Evolutionary conservation across 192 early-diverging fungal genomes (phyloP), one percentile per base, ranked within the genome.

Genomic region (Powellomyces hirtus): DNA sequence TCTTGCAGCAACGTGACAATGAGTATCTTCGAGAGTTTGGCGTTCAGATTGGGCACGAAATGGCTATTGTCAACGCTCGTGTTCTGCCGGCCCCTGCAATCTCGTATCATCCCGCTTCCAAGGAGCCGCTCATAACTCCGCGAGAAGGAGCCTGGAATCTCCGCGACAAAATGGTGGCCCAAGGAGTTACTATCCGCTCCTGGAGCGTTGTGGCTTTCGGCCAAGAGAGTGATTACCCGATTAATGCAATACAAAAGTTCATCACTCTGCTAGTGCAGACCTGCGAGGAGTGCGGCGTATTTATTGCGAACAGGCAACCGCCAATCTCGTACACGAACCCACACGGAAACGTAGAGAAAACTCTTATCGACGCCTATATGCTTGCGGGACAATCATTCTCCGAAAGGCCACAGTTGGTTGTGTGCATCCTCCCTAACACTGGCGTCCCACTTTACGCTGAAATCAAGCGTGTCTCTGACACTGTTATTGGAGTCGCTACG

Each of bases 401-500:
- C 49, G 79, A 77, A 22, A 64, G 84, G 10, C 91, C 93, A 3
- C 91, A 97, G 72, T 62, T 97, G n/a, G 75, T 97, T 42, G 68
- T 96, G 6, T 91, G 92, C 66, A 74, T 97, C 50, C 73, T 97
- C 56, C 90, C 90, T 33, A 89, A 86, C 72, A 93, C 90, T 35
- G 90, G 86, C 61, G 83, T 89, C 55, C 84, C 86, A 14, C 68
- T 92, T 6, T 98, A 98, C 76, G 87, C 88, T 33, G 89, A 90
- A 45, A 89, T 95, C 75, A 97, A 97, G 82, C 86, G 94, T 30
- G 84, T 92, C 26, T 86, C 85, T 33, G 94, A 97, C 72, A 95
- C 93, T 0, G 89, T 92, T 22, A 84, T 96, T 63, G 94, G 94
- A 27, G 75, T 96, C 35, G 86, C 91, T 0, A 93, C 93, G 30